phyloP scores from a whole-genome alignment of 768 basidiomycete genomes.

The Thelephora aurantiotincta region DNA sequence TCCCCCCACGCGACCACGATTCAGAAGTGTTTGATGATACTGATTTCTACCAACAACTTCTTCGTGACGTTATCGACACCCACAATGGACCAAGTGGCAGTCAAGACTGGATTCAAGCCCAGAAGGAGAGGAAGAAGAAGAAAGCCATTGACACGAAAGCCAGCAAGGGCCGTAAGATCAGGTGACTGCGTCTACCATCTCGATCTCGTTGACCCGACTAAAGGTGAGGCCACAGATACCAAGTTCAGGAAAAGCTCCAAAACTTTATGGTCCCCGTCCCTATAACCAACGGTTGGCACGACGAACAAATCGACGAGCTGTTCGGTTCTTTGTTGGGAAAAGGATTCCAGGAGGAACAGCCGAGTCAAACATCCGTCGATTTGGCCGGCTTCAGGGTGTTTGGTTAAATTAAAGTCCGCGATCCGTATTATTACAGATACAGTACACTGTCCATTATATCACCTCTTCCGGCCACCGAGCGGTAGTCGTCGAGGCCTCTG shows the following conservation, averaged over 20 bases:
- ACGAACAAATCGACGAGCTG: slow-evolving; percentile 91
- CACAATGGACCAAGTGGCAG: slow-evolving; percentile 24
- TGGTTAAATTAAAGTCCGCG: too few species aligned
- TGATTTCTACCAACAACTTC: slow-evolving; percentile 86
- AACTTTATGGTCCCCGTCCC: slow-evolving; percentile 93
- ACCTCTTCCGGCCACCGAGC: too few species aligned
- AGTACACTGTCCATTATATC: too few species aligned
- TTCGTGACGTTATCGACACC: slow-evolving; percentile 84
- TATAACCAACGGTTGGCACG: slow-evolving; percentile 62
- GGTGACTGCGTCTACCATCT: slow-evolving; percentile 24
- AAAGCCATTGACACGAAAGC: slow-evolving; percentile 81
- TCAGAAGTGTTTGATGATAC: slow-evolving; percentile 69
- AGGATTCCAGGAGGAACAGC: slow-evolving; percentile 17
- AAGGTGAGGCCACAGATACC: slow-evolving; percentile 39
- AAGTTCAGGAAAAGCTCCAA: slow-evolving; percentile 90
- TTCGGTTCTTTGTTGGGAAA: slow-evolving; percentile 80
- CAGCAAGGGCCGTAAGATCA: slow-evolving; percentile 86
- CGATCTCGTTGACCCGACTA: not conserved
- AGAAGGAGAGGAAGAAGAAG: slow-evolving; percentile 65
- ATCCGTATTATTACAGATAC: too few species aligned
- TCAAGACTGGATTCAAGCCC: slow-evolving; percentile 49
- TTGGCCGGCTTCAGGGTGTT: too few species aligned
- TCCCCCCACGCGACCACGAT: slow-evolving; percentile 17
- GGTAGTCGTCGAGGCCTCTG: too few species aligned
- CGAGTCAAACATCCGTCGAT: too few species aligned